Evolutionary conservation across 2,329 filamentous ascomycete genomes (phyloP), one percentile per base, ranked within the genome.

Genomic region (Cordyceps tenuipes): DNA sequence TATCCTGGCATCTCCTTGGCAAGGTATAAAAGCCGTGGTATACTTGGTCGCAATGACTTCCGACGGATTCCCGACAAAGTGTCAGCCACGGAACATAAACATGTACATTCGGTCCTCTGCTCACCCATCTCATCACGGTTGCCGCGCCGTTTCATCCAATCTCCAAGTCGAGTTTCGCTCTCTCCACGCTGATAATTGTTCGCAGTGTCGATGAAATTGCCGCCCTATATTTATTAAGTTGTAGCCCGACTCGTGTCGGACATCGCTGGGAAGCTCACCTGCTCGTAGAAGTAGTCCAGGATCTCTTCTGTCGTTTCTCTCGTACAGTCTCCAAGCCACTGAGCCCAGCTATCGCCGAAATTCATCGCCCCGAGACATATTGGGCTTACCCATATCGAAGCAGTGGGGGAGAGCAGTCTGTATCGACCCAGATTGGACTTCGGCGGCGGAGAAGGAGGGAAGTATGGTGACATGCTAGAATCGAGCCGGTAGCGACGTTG

Each of bases 181-280:
- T 88, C 78, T 62, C 76, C 77, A 59, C 77, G 73, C 65, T 88
- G 86, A 72, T 90, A 90, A 70, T 85, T 86, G 73, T 84, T 87
- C 61, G 85, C 68, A 0, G 85, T 89, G 69, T 90, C 88, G 67
- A 90, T 85, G 70, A 90, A 90, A 72, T 90, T 90, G 26, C 88
- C 87, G 3, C 59, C 59, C 59, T 61, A 44, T 15, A 0, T 12
- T 44, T 3, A 15, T 39, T 19, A 60, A 6, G 2, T 9, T 12
- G 13, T 29, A 41, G 56, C 23, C 26, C 7, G 23, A 29, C 15
- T 41, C 19, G 21, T 21, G 13, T 7, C n/a, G 1, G 29, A 8
- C 3, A 13, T 36, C 36, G 4, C 12, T 2, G 9, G 31, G 8
- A 15, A 36, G 41, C 67, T 59, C 62, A 73, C 85, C 23, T 84